Conservation (phyloP, 1,139 yeast species). For the Yamadazyma siamensis region DNA sequence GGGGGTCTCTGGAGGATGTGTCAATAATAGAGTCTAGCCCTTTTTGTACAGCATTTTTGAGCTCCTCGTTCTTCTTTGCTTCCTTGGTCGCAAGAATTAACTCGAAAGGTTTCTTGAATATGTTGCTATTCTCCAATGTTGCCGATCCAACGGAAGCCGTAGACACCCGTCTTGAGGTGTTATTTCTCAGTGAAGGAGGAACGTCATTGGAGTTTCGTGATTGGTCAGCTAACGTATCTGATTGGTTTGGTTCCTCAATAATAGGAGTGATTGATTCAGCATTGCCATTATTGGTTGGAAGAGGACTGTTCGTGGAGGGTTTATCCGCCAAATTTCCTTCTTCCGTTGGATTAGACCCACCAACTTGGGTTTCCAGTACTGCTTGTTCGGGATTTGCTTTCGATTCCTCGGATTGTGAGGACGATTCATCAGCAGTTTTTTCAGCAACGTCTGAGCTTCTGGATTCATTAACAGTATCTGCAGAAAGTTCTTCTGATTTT, state of each 20-base stretch:
- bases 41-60: slow-evolving; percentile 29
- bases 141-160: slow-evolving; percentile 22
- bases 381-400: too few relatives aligned
- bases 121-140: slow-evolving; percentile 33
- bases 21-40: slow-evolving; percentile 36
- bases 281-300: neutral
- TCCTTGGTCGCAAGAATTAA: slow-evolving; percentile 34
- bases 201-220: slow-evolving; percentile 2
- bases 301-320: neutral
- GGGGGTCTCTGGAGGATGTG: slow-evolving; percentile 29
- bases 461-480: too few relatives aligned
- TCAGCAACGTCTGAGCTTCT: too few relatives aligned
- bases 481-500: too few relatives aligned
- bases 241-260: slow-evolving; percentile 11
- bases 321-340: neutral
- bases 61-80: slow-evolving; percentile 36
- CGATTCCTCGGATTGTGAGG: too few relatives aligned
- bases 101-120: slow-evolving; percentile 41
- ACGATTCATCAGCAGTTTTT: too few relatives aligned
- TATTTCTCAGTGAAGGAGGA: slow-evolving; percentile 5
- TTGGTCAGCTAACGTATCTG: neutral
- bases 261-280: slow-evolving; percentile 11
- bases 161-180: slow-evolving; percentile 18
- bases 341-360: neutral
- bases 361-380: too few relatives aligned